phyloP scores from a whole-genome alignment of 2,329 filamentous ascomycete genomes.

The Verticillium nubilum region DNA sequence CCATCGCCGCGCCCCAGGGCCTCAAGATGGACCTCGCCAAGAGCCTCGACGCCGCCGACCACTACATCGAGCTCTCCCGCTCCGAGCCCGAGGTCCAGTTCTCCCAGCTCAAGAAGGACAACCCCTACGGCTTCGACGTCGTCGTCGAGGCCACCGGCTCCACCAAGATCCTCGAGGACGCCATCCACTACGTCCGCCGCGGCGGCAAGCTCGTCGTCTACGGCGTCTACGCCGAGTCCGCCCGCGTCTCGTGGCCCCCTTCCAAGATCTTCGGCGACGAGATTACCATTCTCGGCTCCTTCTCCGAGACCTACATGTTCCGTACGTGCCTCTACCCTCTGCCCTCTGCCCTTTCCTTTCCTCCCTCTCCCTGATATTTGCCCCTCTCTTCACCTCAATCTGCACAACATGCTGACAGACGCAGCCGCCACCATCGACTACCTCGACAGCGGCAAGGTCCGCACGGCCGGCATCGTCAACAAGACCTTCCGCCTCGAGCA shows the following conservation, averaged over 20 bases:
- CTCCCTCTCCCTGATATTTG: no score
- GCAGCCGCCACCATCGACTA: constrained; percentile 41
- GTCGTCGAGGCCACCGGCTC: constrained; percentile 67
- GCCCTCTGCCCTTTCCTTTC: background rate
- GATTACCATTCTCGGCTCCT: constrained; percentile 68
- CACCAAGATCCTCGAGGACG: constrained; percentile 62
- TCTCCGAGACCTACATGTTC: constrained; percentile 71
- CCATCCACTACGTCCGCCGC: constrained; percentile 66
- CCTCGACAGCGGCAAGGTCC: constrained; percentile 55
- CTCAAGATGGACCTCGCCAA: constrained; percentile 66
- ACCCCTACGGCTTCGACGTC: constrained; percentile 66
- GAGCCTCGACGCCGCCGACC: constrained; percentile 48
- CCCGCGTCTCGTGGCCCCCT: constrained; percentile 63
- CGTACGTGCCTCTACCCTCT: constrained; percentile 29
- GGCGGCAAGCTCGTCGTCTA: constrained; percentile 70
- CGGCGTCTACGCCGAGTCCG: constrained; percentile 60
- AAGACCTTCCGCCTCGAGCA: constrained; percentile 70
- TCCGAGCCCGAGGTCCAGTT: constrained; percentile 54
- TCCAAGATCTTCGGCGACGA: constrained; percentile 64
- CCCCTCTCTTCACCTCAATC: background rate
- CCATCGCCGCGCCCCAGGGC: constrained; percentile 62
- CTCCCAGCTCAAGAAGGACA: constrained; percentile 53
- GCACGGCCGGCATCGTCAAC: constrained; percentile 64
- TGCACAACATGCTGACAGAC: constrained; percentile 3
- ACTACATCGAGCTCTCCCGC: constrained; percentile 48